Evolutionary conservation across 768 basidiomycete genomes (phyloP).

Genomic region (Tulasnella sp.): DNA sequence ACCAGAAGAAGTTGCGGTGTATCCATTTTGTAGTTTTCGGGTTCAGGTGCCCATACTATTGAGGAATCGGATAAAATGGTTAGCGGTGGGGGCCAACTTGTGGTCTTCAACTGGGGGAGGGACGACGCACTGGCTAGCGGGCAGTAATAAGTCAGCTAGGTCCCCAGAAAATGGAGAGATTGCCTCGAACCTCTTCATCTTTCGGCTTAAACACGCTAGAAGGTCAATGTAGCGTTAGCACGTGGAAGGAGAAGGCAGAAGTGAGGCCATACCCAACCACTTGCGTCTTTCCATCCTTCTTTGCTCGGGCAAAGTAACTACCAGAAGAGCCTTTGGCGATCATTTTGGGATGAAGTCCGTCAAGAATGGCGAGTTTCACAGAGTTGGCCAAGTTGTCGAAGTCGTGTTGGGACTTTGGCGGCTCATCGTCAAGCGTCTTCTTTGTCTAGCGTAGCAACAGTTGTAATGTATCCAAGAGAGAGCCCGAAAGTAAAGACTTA

Average conservation of each 20-base stretch:
- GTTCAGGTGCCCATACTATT: conserved; percentile 69
- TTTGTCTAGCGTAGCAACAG: conserved; percentile 46
- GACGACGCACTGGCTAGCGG: conserved; percentile 8
- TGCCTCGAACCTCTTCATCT: conserved; percentile 34
- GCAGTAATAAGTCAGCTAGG: neutral
- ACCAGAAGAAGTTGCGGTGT: conserved; percentile 82
- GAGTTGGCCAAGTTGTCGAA: conserved; percentile 67
- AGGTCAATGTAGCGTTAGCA: neutral
- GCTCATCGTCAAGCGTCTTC: conserved; percentile 73
- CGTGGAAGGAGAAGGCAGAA: conserved; percentile 28
- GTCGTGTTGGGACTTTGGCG: conserved; percentile 67
- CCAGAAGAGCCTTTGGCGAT: conserved; percentile 86
- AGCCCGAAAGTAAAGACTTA: conserved; percentile 42
- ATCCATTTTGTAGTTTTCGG: conserved; percentile 93
- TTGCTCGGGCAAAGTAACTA: conserved; percentile 86
- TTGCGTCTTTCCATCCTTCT: conserved; percentile 68
- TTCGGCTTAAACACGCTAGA: conserved; percentile 86
- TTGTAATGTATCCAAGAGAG: neutral
- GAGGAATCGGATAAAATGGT: neutral
- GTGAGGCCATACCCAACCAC: conserved; percentile 64
- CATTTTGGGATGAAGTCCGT: conserved; percentile 86
- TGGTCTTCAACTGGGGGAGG: conserved; percentile 9
- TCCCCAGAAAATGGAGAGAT: neutral
- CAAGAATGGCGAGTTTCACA: conserved; percentile 63
- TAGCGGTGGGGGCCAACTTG: neutral